Conservation (phyloP, 1,284 basidiomycete genomes). For the Trichosporon sp. region DNA sequence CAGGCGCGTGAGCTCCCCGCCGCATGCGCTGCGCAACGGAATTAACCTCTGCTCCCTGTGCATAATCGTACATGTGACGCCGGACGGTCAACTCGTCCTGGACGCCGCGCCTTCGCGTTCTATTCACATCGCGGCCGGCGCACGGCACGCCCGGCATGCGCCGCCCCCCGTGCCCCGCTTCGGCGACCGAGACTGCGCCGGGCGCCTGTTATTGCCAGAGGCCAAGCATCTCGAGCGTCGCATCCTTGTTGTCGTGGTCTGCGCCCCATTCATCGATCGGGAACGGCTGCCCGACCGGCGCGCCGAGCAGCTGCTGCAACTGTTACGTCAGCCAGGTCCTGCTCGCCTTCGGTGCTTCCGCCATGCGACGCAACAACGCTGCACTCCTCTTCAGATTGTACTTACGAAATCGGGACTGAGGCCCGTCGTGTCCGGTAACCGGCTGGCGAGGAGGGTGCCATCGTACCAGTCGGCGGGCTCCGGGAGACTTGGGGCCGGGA, state of each 20-base stretch:
- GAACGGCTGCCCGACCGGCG: conserved; percentile 8
- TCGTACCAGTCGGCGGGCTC: background rate
- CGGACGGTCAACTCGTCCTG: background rate
- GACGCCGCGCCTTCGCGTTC: background rate
- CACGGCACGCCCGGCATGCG: background rate
- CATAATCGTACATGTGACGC: background rate
- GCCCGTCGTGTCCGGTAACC: background rate
- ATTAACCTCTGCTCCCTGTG: background rate
- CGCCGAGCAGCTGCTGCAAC: conserved; percentile 10
- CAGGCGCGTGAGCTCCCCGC: no score
- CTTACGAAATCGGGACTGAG: background rate
- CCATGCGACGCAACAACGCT: background rate
- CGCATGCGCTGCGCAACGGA: background rate
- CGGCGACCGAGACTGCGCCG: background rate
- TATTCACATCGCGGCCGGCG: background rate
- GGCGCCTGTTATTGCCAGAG: background rate
- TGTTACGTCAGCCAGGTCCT: background rate
- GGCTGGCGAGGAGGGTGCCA: background rate
- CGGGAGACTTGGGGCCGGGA: background rate
- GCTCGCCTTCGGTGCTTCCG: background rate
- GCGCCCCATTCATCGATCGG: conserved; percentile 4
- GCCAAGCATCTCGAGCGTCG: background rate
- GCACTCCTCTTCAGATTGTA: background rate
- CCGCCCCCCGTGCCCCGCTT: no score
- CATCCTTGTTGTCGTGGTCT: background rate